Base-by-base conservation (phyloP, 106 monocot genomes). In the Dactylorhiza incarnata region DNA sequence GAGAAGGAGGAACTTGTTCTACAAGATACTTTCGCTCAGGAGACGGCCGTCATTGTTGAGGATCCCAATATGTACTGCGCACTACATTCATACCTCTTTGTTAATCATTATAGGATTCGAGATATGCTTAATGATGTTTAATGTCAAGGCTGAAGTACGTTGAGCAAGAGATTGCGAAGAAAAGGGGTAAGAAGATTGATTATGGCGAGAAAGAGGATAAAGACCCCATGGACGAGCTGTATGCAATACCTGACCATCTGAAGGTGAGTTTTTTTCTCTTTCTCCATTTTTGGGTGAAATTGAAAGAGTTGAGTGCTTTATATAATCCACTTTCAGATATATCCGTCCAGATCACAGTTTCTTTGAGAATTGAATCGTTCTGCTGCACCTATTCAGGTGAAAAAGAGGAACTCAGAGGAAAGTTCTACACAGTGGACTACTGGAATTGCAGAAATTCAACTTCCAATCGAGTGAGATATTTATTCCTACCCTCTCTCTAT, bases 371-470 rank as follows among this genome's bases (percentile, higher is more conserved):
- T 72, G 20, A 72, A 19, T 49, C 19, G 72, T 12, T 9, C 22
- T 10, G 23, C 7, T 72, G 49, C 22, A 48, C 48, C 23, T 15
- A 48, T 48, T 19, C 76, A 96, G 97, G 89, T 97, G 25, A 93
- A 81, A 87, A 93, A 88, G 81, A 93, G 91, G 78, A 94, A 94
- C 79, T 94, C 97, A n/a, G 87, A 91, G 63, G 97, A 99, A 77
- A 99, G 91, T 73, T 99, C 91, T 9, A 94, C 94, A 5, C 97
- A 99, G 71, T 99, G 97, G 97, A 99, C 97, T 7, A 99, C 97
- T 14, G 97, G 97, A 20, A 99, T 99, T 74, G 97, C 97, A 6
- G 97, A 97, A 77, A 79, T 97, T 78, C 93, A 97, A 55, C 93
- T 97, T 6, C 97, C 97, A 1, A 93, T 97, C 26, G 97, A 94